Base-by-base conservation (phyloP, 1,284 basidiomycete species). In the Sanghuangporus weigelae region DNA sequence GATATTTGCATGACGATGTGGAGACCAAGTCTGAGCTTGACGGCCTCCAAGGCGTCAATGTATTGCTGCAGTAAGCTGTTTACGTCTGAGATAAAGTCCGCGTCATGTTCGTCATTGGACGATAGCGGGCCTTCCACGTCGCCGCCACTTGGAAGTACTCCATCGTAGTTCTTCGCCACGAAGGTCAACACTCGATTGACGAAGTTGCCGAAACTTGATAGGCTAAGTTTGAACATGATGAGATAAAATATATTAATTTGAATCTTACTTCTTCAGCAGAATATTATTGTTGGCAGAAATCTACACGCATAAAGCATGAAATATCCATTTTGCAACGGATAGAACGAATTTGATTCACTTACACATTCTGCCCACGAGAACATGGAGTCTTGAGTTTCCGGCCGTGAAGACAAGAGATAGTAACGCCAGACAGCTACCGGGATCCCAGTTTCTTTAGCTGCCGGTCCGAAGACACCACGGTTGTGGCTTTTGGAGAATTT, bases 401-500 rank as follows among this genome's bases (percentile, higher is more conserved):
- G 97, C 60, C 97, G 83, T 51, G 95, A 92, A 12, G 94, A 92
- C 35, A 99, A 80, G 19, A 99, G 81, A 76, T 98, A 99, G 77
- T 98, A 99, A 67, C 97, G 83, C 97, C 96, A 99, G 2, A 99
- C 96, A 1, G 93, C 94, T 0, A 94, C 78, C 38, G 96, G 92
- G 50, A 98, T 90, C 6, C 94, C 94, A 8, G 96, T 97, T 67
- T 97, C 93, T 70, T 86, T 92, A 0, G 97, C 97, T 46, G 91
- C 90, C 68, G 96, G 95, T 40, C 97, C 97, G 69, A 99, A 99
- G 1, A 99, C 97, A 64, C 97, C 97, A 64, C 98, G 89, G 69
- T 95, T 95, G 69, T 93, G 87, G 70, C 94, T 96, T 79, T 99
- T 99, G 63, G 94, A 97, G 82, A 99, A 99, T 75, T 99, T 99